These are phyloP conservation scores for Boletus pseudopeckii DNA, from an alignment of 768 basidiomycete species.

Conservation along the genomic window DNA sequence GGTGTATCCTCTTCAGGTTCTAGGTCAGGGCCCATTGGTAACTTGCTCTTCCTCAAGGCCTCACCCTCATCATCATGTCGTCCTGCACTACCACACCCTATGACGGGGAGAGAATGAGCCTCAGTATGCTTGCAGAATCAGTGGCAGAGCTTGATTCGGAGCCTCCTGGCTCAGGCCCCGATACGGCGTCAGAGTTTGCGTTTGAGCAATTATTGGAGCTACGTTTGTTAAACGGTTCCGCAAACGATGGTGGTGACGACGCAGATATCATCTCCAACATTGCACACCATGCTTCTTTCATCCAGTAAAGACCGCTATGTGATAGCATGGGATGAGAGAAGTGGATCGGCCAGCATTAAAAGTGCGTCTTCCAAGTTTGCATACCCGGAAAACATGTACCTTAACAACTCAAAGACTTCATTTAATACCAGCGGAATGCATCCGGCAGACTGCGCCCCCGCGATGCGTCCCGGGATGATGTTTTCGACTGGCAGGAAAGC, in stretches of 20 bases:
- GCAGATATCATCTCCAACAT: not conserved
- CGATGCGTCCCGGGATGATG: slow-evolving; percentile 57
- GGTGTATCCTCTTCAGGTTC: not conserved
- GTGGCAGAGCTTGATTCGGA: not conserved
- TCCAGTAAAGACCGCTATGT: slow-evolving; percentile 71
- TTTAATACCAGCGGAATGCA: slow-evolving; percentile 44
- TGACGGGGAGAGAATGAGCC: not conserved
- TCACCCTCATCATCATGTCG: not conserved
- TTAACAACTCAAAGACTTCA: slow-evolving; percentile 39
- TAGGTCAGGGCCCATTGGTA: not conserved
- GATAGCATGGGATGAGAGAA: slow-evolving; percentile 72
- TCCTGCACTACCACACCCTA: not conserved
- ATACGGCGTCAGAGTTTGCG: not conserved
- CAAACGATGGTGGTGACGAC: too few relatives aligned
- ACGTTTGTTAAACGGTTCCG: not conserved
- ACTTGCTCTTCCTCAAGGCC: not conserved
- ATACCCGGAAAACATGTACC: slow-evolving; percentile 3
- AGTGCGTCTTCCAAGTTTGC: slow-evolving; percentile 42
- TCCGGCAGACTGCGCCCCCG: slow-evolving; percentile 42
- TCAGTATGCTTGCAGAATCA: not conserved
- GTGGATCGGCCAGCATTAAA: slow-evolving; percentile 47
- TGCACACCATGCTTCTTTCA: slow-evolving; percentile 46
- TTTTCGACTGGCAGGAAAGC: not conserved
- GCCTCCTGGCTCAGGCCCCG: not conserved
- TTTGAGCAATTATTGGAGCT: not conserved